phyloP scores from a whole-genome alignment of 768 basidiomycete genomes.

The Auricularia heimuer region DNA sequence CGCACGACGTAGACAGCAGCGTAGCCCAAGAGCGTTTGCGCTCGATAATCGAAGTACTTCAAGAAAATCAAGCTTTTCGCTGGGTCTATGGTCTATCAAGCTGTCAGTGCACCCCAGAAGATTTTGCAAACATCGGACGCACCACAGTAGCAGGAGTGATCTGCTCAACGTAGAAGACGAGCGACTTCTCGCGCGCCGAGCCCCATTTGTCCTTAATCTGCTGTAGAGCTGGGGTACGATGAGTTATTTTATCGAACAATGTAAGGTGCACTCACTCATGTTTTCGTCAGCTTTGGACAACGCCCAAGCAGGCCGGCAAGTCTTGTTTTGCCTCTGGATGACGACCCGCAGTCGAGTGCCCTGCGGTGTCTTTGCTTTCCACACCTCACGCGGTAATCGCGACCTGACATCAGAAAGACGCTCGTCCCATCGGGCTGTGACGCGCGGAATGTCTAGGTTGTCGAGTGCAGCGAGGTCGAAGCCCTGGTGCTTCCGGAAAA shows the following conservation, averaged over 20 bases:
- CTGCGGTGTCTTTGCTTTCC: not conserved
- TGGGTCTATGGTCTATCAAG: not conserved
- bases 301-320: not conserved
- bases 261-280: not conserved
- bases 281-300: not conserved
- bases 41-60: not conserved
- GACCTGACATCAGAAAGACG: not conserved
- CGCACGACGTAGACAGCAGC: not conserved
- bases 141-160: not conserved
- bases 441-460: not conserved
- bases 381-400: not conserved
- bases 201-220: slow-evolving; percentile 1
- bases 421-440: not conserved
- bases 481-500: not conserved
- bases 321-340: not conserved
- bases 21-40: not conserved
- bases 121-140: too few relatives aligned
- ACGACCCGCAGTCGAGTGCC: not conserved
- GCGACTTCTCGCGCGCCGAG: not conserved
- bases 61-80: not conserved
- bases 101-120: too few relatives aligned
- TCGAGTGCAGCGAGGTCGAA: not conserved
- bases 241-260: too few relatives aligned
- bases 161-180: not conserved
- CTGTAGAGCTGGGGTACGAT: not conserved